Base-by-base conservation (phyloP, 257 asterid genomes). In the Henckelia pumila region DNA sequence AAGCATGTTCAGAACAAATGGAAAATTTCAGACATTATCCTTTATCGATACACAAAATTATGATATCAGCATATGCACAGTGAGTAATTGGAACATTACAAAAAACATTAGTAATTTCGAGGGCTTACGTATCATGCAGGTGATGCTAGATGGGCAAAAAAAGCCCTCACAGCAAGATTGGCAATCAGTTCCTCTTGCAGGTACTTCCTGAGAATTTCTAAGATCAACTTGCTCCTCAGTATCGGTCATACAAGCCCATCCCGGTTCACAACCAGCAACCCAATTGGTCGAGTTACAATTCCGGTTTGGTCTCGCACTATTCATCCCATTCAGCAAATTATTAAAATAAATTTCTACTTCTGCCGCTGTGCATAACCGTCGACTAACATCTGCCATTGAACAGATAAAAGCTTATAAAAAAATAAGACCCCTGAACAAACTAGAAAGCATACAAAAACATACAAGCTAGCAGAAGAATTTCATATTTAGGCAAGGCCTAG, bases 121-220 rank as follows among this genome's bases (percentile, higher is more conserved):
- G 5, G 56, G 78, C 98, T 86, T 66, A 91, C 98, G 94, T 56
- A 91, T 85, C 98, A 91, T 91, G 91, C 96, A 91, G 69, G 98
- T 83, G 71, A 91, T 71, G 49, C 98, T 95, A 61, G 69, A 68
- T 2, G 98, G 98, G 68, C 98, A 91, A 56, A 89, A 91, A 74
- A 91, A 91, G 0, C 98, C 98, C 55, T 83, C 96, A 66, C 98
- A 91, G 50, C 98, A 91, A 6, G 96, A 70, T 35, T 79, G 88
- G 23, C 98, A 91, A 21, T 75, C 75, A n/a, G 73, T 71, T 56
- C 85, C 83, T 84, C 98, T 85, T 5, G 74, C 80, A 3, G 96
- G 98, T 22, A 82, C 76, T 32, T 64, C 81, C 35, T 59, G 77
- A 21, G 78, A 68, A 71, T 77, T 71, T 68, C 61, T 56, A 1